Percentiles rank a stretch among this genome's conserved stretches.
These are phyloP conservation scores for Alternaria sp. DNA, from an alignment of 2,329 filamentous ascomycete species.

Conservation along the genomic window DNA sequence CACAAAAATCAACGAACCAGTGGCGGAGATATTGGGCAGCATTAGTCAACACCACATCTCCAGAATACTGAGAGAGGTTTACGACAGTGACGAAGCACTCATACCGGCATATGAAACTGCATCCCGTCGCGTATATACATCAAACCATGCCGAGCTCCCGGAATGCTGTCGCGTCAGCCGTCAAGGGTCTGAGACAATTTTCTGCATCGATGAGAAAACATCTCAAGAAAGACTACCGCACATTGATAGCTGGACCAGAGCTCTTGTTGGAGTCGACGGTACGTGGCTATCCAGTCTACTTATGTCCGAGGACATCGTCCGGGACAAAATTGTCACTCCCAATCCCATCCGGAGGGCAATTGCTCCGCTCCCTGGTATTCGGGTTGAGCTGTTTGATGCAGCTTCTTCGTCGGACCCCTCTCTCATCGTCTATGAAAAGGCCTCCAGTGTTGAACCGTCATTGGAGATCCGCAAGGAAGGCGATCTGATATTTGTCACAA, in stretches of 20 bases:
- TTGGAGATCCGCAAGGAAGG: slow-evolving; percentile 89
- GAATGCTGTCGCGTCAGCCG: too few relatives aligned
- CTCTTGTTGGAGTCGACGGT: too few relatives aligned
- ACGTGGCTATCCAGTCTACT: slow-evolving; percentile 94
- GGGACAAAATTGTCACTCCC: slow-evolving; percentile 95
- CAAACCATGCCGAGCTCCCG: too few relatives aligned
- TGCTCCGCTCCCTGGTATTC: slow-evolving; percentile 82
- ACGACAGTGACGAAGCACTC: slow-evolving; percentile 68
- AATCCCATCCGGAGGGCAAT: slow-evolving; percentile 95
- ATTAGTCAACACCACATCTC: slow-evolving; percentile 90
- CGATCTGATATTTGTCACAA: slow-evolving; percentile 81
- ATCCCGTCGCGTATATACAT: too few relatives aligned
- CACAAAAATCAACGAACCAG: slow-evolving; percentile 87
- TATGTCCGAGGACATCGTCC: slow-evolving; percentile 90
- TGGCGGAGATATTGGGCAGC: slow-evolving; percentile 91
- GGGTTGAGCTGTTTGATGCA: slow-evolving; percentile 68
- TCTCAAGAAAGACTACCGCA: too few relatives aligned
- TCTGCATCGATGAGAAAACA: too few relatives aligned
- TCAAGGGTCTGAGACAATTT: too few relatives aligned
- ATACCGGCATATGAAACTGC: too few relatives aligned
- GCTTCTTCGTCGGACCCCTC: too few relatives aligned
- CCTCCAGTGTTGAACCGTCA: slow-evolving; percentile 64
- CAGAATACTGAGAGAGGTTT: slow-evolving; percentile 79
- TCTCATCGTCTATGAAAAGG: too few relatives aligned
- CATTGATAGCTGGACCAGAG: too few relatives aligned